A percentile compares a stretch with the other conserved stretches of the same genome.
These are phyloP conservation scores for Silybum marianum DNA, from an alignment of 129 eudicot genomes.

Conservation along the genomic window DNA sequence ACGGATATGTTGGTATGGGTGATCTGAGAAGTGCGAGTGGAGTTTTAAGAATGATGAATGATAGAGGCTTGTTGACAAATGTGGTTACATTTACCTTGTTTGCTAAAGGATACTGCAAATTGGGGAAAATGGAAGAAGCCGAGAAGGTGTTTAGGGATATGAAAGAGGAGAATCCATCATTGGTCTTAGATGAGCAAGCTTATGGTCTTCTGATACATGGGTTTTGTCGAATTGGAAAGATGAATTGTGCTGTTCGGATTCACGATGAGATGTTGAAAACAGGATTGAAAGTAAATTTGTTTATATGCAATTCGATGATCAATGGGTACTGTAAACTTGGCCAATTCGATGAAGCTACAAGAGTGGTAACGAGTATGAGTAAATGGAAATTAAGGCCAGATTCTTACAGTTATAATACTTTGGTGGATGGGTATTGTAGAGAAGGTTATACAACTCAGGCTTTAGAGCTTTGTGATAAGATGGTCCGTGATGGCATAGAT, in stretches of 20 bases:
- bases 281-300: slow-evolving; percentile 58
- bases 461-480: slow-evolving; percentile 55
- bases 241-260: slow-evolving; percentile 69
- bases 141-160: slow-evolving; percentile 54
- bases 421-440: slow-evolving; percentile 67
- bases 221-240: slow-evolving; percentile 59
- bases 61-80: slow-evolving; percentile 47
- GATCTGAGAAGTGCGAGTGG: slow-evolving; percentile 55
- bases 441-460: slow-evolving; percentile 57
- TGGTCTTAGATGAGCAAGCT: slow-evolving; percentile 55
- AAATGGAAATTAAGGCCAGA: slow-evolving; percentile 70
- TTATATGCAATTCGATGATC: slow-evolving; percentile 72
- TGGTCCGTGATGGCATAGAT: slow-evolving; percentile 52
- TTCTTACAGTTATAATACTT: slow-evolving; percentile 71
- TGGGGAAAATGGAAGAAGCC: slow-evolving; percentile 64
- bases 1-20: slow-evolving; percentile 66
- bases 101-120: slow-evolving; percentile 77
- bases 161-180: slow-evolving; percentile 44
- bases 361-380: slow-evolving; percentile 45
- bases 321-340: slow-evolving; percentile 86
- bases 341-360: slow-evolving; percentile 53
- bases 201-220: slow-evolving; percentile 79
- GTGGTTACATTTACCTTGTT: slow-evolving; percentile 64
- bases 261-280: slow-evolving; percentile 59
- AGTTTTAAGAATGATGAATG: slow-evolving; percentile 60